phyloP scores from a whole-genome alignment of 169 alveolate genomes.

The Plasmodium relictum region DNA sequence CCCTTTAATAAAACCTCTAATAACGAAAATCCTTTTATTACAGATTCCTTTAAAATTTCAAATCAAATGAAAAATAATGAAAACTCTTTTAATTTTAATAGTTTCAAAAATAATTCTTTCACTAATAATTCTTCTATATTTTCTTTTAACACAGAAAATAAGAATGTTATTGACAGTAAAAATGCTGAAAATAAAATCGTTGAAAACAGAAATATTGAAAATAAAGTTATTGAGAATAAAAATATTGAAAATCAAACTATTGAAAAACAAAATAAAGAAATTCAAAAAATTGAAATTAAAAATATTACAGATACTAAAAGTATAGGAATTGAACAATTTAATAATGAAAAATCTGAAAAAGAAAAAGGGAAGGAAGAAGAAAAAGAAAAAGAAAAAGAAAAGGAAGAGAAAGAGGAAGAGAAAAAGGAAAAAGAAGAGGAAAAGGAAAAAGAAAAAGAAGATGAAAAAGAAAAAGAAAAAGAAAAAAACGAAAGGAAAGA shows the following conservation, averaged over 20 bases:
- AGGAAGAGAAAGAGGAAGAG: neutral
- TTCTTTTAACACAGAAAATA: slow-evolving; percentile 4
- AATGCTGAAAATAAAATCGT: neutral
- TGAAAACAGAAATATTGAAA: neutral
- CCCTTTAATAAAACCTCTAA: slow-evolving; percentile 17
- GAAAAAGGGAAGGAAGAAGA: neutral
- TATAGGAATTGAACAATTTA: neutral
- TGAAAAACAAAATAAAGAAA: neutral
- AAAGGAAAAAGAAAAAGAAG: slow-evolving; percentile 9
- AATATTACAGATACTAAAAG: neutral
- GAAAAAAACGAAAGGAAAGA: neutral
- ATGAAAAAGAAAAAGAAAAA: neutral
- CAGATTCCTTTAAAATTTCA: too few relatives aligned
- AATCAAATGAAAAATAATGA: neutral
- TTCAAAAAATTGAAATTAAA: neutral
- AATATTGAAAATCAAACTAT: neutral
- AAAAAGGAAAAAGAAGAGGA: neutral
- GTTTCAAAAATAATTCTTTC: neutral
- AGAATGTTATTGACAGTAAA: neutral
- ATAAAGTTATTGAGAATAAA: neutral
- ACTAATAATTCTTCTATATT: neutral
- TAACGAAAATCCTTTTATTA: too few relatives aligned
- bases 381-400: neutral
- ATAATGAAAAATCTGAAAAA: neutral
- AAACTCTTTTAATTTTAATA: neutral